A percentile compares a stretch with the other conserved stretches of the same genome.
Evolutionary conservation across 2,329 filamentous ascomycete species (phyloP).

Genomic region (Zasmidium citrigriseum): DNA sequence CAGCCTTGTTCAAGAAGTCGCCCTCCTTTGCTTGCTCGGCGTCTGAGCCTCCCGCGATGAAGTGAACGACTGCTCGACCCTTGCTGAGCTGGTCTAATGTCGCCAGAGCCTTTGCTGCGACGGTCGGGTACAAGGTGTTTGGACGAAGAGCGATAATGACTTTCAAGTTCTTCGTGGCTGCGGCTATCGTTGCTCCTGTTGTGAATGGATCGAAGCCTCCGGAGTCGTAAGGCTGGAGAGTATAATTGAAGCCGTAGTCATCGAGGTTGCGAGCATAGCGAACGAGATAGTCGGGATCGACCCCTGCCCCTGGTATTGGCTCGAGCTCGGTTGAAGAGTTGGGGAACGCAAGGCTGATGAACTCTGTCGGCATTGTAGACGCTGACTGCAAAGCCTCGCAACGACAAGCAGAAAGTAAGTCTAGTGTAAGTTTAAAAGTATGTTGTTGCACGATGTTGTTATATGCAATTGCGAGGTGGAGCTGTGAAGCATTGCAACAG

Average conservation of each 20-base stretch:
- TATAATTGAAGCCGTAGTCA: constrained; percentile 64
- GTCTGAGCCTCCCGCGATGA: constrained; percentile 64
- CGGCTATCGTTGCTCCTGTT: constrained; percentile 58
- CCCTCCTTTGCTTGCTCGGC: constrained; percentile 62
- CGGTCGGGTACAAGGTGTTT: constrained; percentile 63
- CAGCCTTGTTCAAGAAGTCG: constrained; percentile 59
- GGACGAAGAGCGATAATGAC: constrained; percentile 63
- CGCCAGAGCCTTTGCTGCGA: constrained; percentile 62
- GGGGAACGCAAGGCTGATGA: constrained; percentile 60
- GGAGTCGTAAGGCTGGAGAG: constrained; percentile 61
- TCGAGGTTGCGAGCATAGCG: constrained; percentile 61
- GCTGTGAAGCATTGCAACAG: not conserved
- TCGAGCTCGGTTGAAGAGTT: constrained; percentile 59
- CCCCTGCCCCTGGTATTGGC: constrained; percentile 52
- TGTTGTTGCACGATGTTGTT: not conserved
- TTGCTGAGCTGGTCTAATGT: constrained; percentile 61
- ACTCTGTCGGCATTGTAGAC: constrained; percentile 45
- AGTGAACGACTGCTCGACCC: constrained; percentile 62
- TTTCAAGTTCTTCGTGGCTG: constrained; percentile 60
- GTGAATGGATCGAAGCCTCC: constrained; percentile 60
- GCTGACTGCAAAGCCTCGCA: not conserved
- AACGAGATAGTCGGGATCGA: constrained; percentile 58
- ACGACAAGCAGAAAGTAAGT: not conserved
- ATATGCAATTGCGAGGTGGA: not conserved
- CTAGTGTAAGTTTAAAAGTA: not conserved